Percentiles rank a stretch among this genome's conserved stretches.
These are phyloP conservation scores for Coemansia sp. DNA, from an alignment of 192 early-diverging fungal species.

Conservation along the genomic window DNA sequence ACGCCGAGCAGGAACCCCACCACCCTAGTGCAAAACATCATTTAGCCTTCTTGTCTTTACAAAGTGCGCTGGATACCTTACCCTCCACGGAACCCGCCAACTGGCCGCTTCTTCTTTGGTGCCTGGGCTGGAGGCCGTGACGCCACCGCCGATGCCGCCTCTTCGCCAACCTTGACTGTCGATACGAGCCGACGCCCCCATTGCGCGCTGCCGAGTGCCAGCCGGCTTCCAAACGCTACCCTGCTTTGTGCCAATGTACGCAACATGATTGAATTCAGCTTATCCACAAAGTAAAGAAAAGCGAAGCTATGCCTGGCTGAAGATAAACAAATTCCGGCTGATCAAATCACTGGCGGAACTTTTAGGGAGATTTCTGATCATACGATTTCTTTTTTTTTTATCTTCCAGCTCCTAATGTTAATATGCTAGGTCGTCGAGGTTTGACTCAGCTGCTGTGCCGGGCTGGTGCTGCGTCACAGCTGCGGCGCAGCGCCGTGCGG, in stretches of 20 bases:
- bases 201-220: conserved; percentile 6
- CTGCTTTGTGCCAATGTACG: conserved; percentile 9
- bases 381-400: not conserved
- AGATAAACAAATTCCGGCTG: no score
- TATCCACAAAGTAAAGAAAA: not conserved
- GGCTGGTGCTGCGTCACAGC: no score
- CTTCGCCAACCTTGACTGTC: conserved; percentile 45
- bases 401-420: not conserved
- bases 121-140: conserved; percentile 31
- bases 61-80: conserved; percentile 13
- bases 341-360: no score
- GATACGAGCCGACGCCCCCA: conserved; percentile 44
- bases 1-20: conserved; percentile 78
- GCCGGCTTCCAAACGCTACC: conserved; percentile 3
- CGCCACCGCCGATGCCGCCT: conserved; percentile 7
- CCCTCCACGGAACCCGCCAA: conserved; percentile 66
- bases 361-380: no score
- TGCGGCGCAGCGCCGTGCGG: no score
- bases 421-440: no score
- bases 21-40: conserved; percentile 39
- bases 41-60: not conserved
- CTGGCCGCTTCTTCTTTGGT: conserved; percentile 57
- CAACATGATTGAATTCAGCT: conserved; percentile 18
- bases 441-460: no score
- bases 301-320: not conserved